Conservation (phyloP, 192 early-diverging fungal genomes). For the Coemansia sp. region DNA sequence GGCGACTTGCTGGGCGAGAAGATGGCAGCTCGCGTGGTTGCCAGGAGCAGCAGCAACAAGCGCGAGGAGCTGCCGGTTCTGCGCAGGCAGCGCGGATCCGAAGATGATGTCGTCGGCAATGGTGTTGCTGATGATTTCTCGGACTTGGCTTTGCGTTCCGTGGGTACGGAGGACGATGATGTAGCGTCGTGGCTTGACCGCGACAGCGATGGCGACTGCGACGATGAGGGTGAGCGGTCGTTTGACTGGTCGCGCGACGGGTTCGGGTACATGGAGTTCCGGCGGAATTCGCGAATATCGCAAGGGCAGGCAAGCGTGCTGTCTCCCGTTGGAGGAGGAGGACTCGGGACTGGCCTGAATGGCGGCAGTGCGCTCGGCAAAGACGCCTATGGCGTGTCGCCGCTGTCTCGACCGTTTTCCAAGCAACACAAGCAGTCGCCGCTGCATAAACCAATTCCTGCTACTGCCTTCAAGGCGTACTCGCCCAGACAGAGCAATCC, state of each 20-base stretch:
- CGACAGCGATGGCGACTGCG: constrained; percentile 13
- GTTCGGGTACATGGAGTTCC: constrained; percentile 53
- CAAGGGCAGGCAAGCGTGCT: constrained; percentile 15
- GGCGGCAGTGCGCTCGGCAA: neutral
- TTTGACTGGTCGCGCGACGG: constrained; percentile 49
- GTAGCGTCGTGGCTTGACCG: constrained; percentile 33
- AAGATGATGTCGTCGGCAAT: neutral
- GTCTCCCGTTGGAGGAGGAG: constrained; percentile 13
- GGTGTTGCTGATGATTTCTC: neutral
- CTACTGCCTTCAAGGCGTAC: neutral
- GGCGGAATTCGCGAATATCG: constrained; percentile 26
- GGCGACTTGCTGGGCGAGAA: constrained; percentile 23
- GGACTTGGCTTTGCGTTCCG: neutral
- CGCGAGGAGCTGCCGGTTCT: neutral
- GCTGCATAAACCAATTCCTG: neutral
- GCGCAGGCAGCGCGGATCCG: constrained; percentile 1
- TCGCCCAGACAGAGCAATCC: neutral
- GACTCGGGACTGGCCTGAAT: neutral
- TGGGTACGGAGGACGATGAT: constrained; percentile 7
- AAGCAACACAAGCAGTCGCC: neutral
- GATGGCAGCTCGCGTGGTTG: constrained; percentile 3
- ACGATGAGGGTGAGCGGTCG: constrained; percentile 19
- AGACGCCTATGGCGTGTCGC: neutral
- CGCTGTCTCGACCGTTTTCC: neutral
- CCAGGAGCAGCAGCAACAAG: neutral